Conservation (phyloP, 139 green algal genomes). For the Yamagishiella unicocca region DNA sequence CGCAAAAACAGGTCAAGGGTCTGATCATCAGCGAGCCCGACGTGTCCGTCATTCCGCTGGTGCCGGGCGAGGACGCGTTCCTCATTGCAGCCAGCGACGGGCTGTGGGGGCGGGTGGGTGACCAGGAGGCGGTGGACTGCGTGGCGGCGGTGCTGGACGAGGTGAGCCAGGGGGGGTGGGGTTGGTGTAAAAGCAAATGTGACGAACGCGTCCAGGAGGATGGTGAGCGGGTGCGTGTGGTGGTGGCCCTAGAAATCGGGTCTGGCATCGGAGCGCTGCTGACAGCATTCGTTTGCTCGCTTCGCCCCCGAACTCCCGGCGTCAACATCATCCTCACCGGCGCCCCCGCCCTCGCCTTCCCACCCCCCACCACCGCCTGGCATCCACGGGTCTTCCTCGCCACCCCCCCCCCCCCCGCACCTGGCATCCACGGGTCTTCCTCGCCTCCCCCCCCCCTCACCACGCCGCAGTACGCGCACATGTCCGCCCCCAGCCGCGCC, state of each 20-base stretch:
- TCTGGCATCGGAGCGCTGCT: too few relatives aligned
- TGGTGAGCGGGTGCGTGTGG: too few relatives aligned
- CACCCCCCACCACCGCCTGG: neutral
- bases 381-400: too few relatives aligned
- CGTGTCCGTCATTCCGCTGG: conserved; percentile 28
- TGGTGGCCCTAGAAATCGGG: too few relatives aligned
- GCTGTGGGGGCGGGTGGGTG: conserved; percentile 89
- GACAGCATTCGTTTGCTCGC: too few relatives aligned
- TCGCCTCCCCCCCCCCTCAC: neutral
- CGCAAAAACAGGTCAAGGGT: neutral
- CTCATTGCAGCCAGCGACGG: conserved; percentile 90
- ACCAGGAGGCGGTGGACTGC: conserved; percentile 77
- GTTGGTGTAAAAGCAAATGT: neutral
- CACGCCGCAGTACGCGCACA: conserved; percentile 10
- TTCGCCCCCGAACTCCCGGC: too few relatives aligned
- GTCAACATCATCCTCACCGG: too few relatives aligned
- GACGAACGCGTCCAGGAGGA: neutral
- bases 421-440: too few relatives aligned
- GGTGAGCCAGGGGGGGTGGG: neutral
- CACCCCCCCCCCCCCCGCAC: too few relatives aligned
- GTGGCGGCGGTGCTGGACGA: conserved; percentile 23
- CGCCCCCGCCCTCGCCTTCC: neutral
- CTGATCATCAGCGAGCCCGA: conserved; percentile 36
- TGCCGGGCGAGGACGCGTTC: conserved; percentile 63
- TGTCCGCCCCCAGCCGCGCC: neutral